Evolutionary conservation across 495 filamentous ascomycete species (phyloP).

Genomic region (Parathielavia appendiculata): DNA sequence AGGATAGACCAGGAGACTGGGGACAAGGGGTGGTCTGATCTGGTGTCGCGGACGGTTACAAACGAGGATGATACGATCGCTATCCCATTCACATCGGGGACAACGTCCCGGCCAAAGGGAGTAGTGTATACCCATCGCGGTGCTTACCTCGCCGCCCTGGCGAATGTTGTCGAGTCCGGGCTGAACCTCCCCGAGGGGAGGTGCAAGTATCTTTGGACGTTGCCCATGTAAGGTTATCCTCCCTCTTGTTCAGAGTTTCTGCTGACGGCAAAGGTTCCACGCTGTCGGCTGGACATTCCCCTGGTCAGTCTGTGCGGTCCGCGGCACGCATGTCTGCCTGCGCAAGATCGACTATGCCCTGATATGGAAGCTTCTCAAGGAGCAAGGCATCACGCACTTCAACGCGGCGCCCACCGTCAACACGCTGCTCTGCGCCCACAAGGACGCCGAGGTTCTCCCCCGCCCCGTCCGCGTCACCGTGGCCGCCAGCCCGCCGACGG

Average conservation of each 20-base stretch:
- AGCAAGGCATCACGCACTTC: constrained; percentile 86
- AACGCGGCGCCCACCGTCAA: constrained; percentile 96
- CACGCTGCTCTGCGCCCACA: constrained; percentile 75
- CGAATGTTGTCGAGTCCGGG: constrained; percentile 81
- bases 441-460: constrained; percentile 63
- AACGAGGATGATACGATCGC: constrained; percentile 79
- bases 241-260: background rate
- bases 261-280: constrained; percentile 58
- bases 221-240: constrained; percentile 61
- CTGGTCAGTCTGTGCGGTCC: constrained; percentile 85
- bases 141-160: constrained; percentile 76
- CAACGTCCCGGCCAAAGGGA: constrained; percentile 87
- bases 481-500: constrained; percentile 82
- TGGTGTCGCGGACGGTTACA: constrained; percentile 55
- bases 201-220: constrained; percentile 83
- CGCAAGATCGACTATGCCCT: constrained; percentile 91
- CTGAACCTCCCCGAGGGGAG: constrained; percentile 64
- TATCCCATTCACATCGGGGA: constrained; percentile 83
- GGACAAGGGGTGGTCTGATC: constrained; percentile 66
- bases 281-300: constrained; percentile 85
- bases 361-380: constrained; percentile 82
- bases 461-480: constrained; percentile 82
- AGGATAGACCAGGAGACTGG: constrained; percentile 59
- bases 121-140: constrained; percentile 89
- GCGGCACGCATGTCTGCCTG: constrained; percentile 91